Evolutionary conservation across 1,139 yeast species (phyloP).

Genomic region (Sugiyamaella grinbergsii): DNA sequence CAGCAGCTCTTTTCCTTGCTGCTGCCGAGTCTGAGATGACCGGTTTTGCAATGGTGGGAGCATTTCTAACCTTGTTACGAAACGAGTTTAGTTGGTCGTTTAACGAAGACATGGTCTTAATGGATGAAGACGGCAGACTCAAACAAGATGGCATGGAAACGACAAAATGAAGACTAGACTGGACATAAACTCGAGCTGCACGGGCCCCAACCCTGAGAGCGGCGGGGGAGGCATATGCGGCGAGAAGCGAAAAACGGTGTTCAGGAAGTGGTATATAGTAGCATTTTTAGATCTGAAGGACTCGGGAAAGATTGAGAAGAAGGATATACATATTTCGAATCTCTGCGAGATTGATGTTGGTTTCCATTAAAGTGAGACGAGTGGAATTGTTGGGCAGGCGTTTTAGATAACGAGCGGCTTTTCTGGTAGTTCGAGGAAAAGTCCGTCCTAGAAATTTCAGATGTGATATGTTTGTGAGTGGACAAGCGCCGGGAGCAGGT

Average conservation of each 20-base stretch:
- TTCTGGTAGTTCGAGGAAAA: slow-evolving; percentile 6
- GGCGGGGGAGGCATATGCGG: background rate
- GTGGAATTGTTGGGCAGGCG: background rate
- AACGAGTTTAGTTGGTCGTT: slow-evolving; percentile 58
- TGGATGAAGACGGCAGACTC: background rate
- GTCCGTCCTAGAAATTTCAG: slow-evolving; percentile 6
- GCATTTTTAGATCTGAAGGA: background rate
- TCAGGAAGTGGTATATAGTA: no score
- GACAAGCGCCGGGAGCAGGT: background rate
- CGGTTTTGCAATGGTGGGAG: slow-evolving; percentile 50
- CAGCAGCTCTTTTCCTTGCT: slow-evolving; percentile 31
- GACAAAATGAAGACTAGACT: background rate
- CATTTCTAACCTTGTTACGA: slow-evolving; percentile 57
- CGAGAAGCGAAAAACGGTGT: no score
- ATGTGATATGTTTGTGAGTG: background rate
- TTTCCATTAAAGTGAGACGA: background rate
- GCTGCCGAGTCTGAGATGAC: slow-evolving; percentile 32
- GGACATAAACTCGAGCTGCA: no score
- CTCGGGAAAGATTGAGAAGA: slow-evolving; percentile 4
- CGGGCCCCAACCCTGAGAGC: background rate
- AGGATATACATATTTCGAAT: slow-evolving; percentile 11
- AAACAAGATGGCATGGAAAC: background rate
- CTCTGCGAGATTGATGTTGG: slow-evolving; percentile 2
- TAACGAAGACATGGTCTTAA: slow-evolving; percentile 41
- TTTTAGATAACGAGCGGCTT: background rate